A percentile compares a stretch with the other conserved stretches of the same genome.
These are phyloP conservation scores for Xylaria sp. DNA, from an alignment of 2,329 filamentous ascomycete genomes.

Conservation along the genomic window DNA sequence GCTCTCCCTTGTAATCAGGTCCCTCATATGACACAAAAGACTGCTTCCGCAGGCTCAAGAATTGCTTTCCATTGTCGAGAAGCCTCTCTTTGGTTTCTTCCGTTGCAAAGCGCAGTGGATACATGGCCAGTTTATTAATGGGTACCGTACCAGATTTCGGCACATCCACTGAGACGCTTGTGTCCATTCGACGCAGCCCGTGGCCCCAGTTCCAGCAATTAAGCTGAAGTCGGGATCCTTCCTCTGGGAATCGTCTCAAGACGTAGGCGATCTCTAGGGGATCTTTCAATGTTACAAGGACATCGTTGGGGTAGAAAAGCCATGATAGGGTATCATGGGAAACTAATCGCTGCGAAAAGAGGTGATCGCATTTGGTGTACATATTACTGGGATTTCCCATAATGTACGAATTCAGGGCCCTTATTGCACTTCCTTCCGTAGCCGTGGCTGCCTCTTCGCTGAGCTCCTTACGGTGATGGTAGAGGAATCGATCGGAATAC, in stretches of 20 bases:
- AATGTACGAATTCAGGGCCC: neutral
- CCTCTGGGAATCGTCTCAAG: neutral
- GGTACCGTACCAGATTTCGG: neutral
- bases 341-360: neutral
- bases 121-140: neutral
- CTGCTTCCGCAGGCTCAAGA: neutral
- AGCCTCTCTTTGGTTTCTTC: neutral
- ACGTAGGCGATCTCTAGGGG: neutral
- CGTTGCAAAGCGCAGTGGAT: neutral
- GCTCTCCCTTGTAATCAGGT: neutral
- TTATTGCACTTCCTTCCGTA: neutral
- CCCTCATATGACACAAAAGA: neutral
- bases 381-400: neutral
- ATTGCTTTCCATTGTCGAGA: neutral
- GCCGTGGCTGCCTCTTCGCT: neutral
- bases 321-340: neutral
- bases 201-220: neutral
- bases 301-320: neutral
- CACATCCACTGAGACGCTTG: neutral
- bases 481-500: neutral
- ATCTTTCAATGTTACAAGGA: neutral
- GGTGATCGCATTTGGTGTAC: neutral
- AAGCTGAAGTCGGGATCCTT: neutral
- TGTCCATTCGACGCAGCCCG: neutral
- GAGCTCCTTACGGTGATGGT: neutral